Evolutionary conservation across 805 yeast genomes (phyloP), one percentile per base, ranked within the genome.

Genomic region (Ascoidea tarda): DNA sequence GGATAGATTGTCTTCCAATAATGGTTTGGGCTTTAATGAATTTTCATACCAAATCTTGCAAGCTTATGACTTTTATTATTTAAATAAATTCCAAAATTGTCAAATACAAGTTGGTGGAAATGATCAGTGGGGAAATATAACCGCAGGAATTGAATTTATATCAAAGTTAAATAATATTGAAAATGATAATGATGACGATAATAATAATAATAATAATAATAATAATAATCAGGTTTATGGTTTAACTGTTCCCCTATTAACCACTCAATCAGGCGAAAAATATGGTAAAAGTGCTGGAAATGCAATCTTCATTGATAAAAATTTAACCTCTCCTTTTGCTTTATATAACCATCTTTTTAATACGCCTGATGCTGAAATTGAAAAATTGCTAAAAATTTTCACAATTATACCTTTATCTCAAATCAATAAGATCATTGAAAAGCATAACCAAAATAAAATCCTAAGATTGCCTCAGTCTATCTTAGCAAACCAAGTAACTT

Each of bases 51-150:
- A 93, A 63, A 71, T 91, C 16, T 69, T 93, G 53, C 99, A 93
- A 66, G 98, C 96, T 0, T 93, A 79, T 64, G 99, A 93, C 63
- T 93, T 88, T 63, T 88, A 84, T 74, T 88, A 90, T 62, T 68
- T 93, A 54, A 80, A 79, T 69, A 74, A 74, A 46, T 64, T 76
- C 14, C 67, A 77, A 45, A 66, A 71, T 4, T 90, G 90, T 47
- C 72, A 74, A 47, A 67, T 89, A 12, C 98, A 93, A 69, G 81
- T 86, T 44, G 99, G 99, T 31, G 99, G 99, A 5, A 89, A 86
- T 63, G 99, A 93, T 64, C 99, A 93, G 67, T 93, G 96, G 89
- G 99, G 99, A 1, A 93, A 93, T 61, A 93, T 93, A 54, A 87
- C 95, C 1, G 97, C 98, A 0, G 99, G 99, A 0, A 77, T 87